Conservation (phyloP, 73 alveolate genomes). For the Tetrahymena borealis region DNA sequence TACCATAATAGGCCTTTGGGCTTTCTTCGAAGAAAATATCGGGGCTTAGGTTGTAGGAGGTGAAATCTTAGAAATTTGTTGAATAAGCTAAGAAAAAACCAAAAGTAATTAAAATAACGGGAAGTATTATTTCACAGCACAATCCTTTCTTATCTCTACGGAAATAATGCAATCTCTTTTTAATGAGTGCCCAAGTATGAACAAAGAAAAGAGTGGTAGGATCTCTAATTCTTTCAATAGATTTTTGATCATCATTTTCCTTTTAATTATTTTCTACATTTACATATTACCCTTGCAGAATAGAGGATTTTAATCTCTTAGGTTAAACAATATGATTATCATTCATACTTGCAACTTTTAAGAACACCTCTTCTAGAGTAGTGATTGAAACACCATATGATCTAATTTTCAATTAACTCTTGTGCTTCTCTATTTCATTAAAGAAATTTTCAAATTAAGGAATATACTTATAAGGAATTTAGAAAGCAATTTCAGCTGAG, state of each 20-base stretch:
- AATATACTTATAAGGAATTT: slow-evolving; percentile 56
- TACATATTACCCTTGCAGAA: not conserved
- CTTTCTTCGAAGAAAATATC: not conserved
- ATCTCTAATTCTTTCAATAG: slow-evolving; percentile 15
- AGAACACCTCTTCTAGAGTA: slow-evolving; percentile 70
- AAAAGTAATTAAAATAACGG: slow-evolving; percentile 61
- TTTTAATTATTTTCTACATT: not conserved
- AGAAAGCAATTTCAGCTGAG: slow-evolving; percentile 57
- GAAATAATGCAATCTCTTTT: slow-evolving; percentile 58
- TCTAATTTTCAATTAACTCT: slow-evolving; percentile 60
- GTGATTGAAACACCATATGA: slow-evolving; percentile 82
- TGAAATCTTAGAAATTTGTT: slow-evolving; percentile 8
- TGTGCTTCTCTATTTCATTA: slow-evolving; percentile 57
- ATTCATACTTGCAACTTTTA: slow-evolving; percentile 57
- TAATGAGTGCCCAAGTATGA: slow-evolving; percentile 69
- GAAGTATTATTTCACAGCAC: slow-evolving; percentile 72
- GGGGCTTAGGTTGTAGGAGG: not conserved
- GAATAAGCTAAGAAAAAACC: slow-evolving; percentile 56
- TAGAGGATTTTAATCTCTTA: not conserved
- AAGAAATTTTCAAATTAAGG: slow-evolving; percentile 62
- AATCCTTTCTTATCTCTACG: slow-evolving; percentile 76
- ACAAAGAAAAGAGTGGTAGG: slow-evolving; percentile 20
- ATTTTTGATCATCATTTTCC: not conserved
- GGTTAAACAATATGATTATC: not conserved
- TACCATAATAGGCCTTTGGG: not conserved